Evolutionary conservation across 257 asterid genomes (phyloP).

Genomic region (Fraxinus quadrangulata): DNA sequence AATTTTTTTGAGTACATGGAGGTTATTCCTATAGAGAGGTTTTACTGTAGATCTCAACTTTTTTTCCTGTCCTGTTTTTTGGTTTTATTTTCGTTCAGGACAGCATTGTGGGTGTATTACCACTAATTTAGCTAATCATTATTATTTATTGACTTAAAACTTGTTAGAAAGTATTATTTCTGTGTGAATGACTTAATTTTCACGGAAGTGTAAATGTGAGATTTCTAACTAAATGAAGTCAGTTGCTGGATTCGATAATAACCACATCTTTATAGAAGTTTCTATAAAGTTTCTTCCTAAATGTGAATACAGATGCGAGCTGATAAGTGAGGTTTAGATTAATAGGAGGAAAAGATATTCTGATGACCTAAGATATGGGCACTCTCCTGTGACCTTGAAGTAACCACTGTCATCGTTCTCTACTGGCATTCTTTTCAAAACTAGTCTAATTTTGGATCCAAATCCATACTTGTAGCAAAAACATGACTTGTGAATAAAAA

Average conservation of each 20-base stretch:
- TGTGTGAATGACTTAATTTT: not conserved
- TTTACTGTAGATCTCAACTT: not conserved
- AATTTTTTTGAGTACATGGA: too few species aligned
- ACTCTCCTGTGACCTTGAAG: not conserved
- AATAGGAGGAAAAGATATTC: not conserved
- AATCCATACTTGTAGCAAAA: constrained; percentile 6
- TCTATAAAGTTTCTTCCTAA: not conserved
- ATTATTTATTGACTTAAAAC: not conserved
- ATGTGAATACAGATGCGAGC: not conserved
- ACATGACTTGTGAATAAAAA: not conserved
- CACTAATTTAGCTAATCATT: not conserved
- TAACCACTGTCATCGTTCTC: not conserved
- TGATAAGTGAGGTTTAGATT: not conserved
- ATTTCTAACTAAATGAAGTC: not conserved
- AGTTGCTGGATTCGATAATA: not conserved
- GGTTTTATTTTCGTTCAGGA: not conserved
- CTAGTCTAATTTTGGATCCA: constrained; percentile 3
- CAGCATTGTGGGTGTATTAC: not conserved
- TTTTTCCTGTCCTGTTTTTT: not conserved
- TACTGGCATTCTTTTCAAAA: not conserved
- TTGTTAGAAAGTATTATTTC: not conserved
- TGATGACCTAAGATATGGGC: not conserved
- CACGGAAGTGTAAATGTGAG: not conserved
- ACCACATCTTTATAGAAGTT: not conserved
- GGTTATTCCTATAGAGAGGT: too few species aligned